Evolutionary conservation across 345 rosid genomes (phyloP).

Genomic region (Lumnitzera littorea): DNA sequence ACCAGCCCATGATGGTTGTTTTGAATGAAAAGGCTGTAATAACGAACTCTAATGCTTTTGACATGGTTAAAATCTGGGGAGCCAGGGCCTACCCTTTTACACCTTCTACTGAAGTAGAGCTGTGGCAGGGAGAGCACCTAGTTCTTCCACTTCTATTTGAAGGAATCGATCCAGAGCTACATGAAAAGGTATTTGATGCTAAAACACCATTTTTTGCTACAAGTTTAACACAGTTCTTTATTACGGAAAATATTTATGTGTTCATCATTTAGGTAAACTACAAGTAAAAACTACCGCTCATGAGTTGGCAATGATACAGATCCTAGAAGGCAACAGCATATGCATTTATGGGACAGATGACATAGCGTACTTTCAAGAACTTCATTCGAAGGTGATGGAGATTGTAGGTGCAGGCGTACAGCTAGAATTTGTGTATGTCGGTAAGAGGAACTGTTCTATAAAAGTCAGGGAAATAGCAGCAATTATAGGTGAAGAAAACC

Average conservation of each 20-base stretch:
- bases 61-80: constrained; percentile 78
- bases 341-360: constrained; percentile 57
- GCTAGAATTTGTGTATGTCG: constrained; percentile 48
- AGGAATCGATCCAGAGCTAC: constrained; percentile 42
- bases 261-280: not conserved
- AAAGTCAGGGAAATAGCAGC: constrained; percentile 16
- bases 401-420: constrained; percentile 32
- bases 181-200: constrained; percentile 38
- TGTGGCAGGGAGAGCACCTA: constrained; percentile 60
- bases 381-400: constrained; percentile 25
- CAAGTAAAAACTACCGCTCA: not conserved
- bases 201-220: too few species aligned
- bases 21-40: constrained; percentile 47
- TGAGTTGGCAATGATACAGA: constrained; percentile 30
- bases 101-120: constrained; percentile 44
- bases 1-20: constrained; percentile 42
- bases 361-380: constrained; percentile 42
- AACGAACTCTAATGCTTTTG: constrained; percentile 52
- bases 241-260: too few species aligned
- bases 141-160: constrained; percentile 40
- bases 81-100: constrained; percentile 67
- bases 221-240: too few species aligned
- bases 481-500: constrained; percentile 25
- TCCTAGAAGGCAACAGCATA: constrained; percentile 44
- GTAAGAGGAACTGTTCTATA: constrained; percentile 25